A percentile compares a stretch with the other conserved stretches of the same genome.
These are phyloP conservation scores for Moesziomyces sp. DNA, from an alignment of 1,284 basidiomycete genomes.

Conservation along the genomic window DNA sequence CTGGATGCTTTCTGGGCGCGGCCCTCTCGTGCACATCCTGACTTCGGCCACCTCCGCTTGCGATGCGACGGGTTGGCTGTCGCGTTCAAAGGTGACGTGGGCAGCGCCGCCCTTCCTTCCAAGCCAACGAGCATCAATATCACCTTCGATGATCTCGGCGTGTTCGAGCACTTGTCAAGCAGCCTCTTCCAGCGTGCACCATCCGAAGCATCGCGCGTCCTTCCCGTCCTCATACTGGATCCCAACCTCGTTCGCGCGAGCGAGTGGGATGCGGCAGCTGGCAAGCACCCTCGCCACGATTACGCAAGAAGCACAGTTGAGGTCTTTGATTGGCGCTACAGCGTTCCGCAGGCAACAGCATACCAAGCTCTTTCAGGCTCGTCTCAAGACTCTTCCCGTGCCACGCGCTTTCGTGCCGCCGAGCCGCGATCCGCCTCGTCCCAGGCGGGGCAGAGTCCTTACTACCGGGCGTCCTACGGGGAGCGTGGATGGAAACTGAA, in stretches of 20 bases:
- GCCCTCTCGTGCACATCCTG: conserved; percentile 41
- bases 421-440: conserved; percentile 12
- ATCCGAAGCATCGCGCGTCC: conserved; percentile 12
- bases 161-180: conserved; percentile 43
- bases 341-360: background rate
- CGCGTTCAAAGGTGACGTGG: background rate
- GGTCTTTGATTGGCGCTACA: conserved; percentile 45
- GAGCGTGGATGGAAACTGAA: conserved; percentile 56
- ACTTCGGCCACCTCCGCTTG: conserved; percentile 52
- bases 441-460: conserved; percentile 15
- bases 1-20: conserved; percentile 47
- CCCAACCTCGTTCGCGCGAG: conserved; percentile 14
- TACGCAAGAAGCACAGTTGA: conserved; percentile 41
- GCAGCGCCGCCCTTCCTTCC: background rate
- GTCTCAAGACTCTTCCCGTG: background rate
- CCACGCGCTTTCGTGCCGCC: conserved; percentile 26
- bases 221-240: conserved; percentile 47
- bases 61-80: conserved; percentile 27
- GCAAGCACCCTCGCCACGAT: conserved; percentile 14
- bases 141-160: conserved; percentile 22
- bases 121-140: conserved; percentile 5
- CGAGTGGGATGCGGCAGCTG: background rate
- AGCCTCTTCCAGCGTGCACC: conserved; percentile 15
- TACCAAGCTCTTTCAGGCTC: background rate
- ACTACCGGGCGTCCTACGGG: conserved; percentile 32